These are phyloP conservation scores for Geotrichum fermentans DNA, from an alignment of 1,139 yeast genomes.

Conservation along the genomic window DNA sequence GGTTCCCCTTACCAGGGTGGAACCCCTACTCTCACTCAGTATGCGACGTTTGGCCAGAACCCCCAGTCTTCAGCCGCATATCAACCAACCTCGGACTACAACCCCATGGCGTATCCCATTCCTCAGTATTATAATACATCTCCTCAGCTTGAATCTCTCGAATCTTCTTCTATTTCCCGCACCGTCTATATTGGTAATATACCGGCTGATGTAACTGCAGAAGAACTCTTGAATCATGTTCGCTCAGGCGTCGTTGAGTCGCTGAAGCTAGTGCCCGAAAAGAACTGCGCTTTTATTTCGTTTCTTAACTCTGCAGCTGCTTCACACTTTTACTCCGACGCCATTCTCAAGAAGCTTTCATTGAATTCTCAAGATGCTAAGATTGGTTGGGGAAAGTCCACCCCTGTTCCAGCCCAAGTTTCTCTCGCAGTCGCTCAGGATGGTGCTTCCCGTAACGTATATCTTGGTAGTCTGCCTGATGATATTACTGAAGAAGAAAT, in stretches of 20 bases:
- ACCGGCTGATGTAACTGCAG: constrained; percentile 74
- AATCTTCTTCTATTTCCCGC: constrained; percentile 39
- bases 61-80: constrained; percentile 27
- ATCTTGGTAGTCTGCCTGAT: constrained; percentile 65
- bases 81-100: constrained; percentile 25
- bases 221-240: constrained; percentile 82
- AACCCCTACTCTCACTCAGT: constrained; percentile 35
- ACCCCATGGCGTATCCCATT: constrained; percentile 18
- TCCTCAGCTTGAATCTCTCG: constrained; percentile 20
- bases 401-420: constrained; percentile 65
- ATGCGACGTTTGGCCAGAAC: constrained; percentile 33
- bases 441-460: constrained; percentile 89
- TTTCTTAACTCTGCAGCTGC: constrained; percentile 46
- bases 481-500: constrained; percentile 58
- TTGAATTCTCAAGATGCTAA: constrained; percentile 45
- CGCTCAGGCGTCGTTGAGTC: constrained; percentile 87
- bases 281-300: constrained; percentile 44
- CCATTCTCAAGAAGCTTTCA: constrained; percentile 42
- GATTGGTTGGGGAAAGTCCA: constrained; percentile 66
- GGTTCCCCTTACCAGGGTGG: constrained; percentile 61
- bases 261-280: constrained; percentile 49
- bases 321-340: constrained; percentile 50
- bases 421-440: constrained; percentile 71
- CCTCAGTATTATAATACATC: constrained; percentile 23
- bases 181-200: constrained; percentile 89